phyloP scores from a whole-genome alignment of 2,329 filamentous ascomycete species.

The Colletotrichum sp. region DNA sequence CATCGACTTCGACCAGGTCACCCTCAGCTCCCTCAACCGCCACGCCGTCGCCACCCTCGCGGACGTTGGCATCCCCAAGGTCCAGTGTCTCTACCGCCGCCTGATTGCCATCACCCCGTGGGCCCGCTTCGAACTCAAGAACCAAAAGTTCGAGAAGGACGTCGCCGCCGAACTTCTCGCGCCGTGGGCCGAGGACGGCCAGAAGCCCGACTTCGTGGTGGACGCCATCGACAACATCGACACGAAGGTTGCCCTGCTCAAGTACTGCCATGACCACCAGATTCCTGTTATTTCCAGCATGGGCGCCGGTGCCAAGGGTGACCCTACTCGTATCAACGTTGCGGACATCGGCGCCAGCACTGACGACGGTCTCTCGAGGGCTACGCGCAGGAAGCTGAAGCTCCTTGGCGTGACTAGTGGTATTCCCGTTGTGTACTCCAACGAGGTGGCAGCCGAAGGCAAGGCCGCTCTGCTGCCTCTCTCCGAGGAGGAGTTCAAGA shows the following conservation, averaged over 20 bases:
- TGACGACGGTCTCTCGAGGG: slow-evolving; percentile 87
- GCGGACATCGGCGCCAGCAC: slow-evolving; percentile 89
- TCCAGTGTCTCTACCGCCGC: slow-evolving; percentile 79
- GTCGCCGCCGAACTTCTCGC: slow-evolving; percentile 71
- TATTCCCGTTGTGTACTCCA: slow-evolving; percentile 91
- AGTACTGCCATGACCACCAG: slow-evolving; percentile 81
- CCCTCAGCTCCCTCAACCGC: slow-evolving; percentile 90
- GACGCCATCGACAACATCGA: slow-evolving; percentile 99
- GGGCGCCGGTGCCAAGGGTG: slow-evolving; percentile 94
- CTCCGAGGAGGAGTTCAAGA: slow-evolving; percentile 84
- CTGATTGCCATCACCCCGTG: slow-evolving; percentile 89
- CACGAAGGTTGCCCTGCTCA: slow-evolving; percentile 88
- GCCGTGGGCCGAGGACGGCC: slow-evolving; percentile 64
- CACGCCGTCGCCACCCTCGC: slow-evolving; percentile 93
- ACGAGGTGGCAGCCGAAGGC: slow-evolving; percentile 85
- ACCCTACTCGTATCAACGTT: slow-evolving; percentile 82
- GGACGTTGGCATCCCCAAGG: slow-evolving; percentile 93
- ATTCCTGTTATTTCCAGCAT: slow-evolving; percentile 91
- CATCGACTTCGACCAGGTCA: slow-evolving; percentile 98
- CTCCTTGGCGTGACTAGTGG: slow-evolving; percentile 79
- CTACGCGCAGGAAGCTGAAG: slow-evolving; percentile 81
- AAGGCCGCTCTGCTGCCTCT: slow-evolving; percentile 91
- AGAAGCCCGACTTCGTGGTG: slow-evolving; percentile 83
- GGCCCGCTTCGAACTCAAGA: slow-evolving; percentile 85
- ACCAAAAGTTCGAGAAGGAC: slow-evolving; percentile 78